Percentiles rank a stretch among this genome's conserved stretches.
Evolutionary conservation across 768 basidiomycete species (phyloP).

Genomic region (Rubroboletus pulcherrimus): DNA sequence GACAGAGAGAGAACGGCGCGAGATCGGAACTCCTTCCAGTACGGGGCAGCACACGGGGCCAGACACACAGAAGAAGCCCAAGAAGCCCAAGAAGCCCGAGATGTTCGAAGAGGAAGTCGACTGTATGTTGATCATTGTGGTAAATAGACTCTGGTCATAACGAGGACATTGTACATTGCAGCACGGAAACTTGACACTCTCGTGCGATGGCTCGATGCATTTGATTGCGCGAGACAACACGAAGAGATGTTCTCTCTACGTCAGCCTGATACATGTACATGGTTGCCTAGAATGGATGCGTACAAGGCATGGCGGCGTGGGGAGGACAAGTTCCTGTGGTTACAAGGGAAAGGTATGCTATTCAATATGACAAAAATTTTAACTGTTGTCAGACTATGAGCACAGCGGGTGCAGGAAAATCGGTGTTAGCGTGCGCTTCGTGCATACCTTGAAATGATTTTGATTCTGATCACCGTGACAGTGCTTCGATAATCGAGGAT

Average conservation of each 20-base stretch:
- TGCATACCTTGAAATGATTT: background rate
- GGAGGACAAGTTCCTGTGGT: background rate
- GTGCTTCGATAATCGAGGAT: background rate
- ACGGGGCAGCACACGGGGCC: background rate
- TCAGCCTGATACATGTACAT: background rate
- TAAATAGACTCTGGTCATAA: background rate
- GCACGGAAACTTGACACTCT: background rate
- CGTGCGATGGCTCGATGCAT: background rate
- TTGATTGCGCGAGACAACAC: background rate
- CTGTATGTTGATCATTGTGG: background rate
- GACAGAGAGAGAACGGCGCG: background rate
- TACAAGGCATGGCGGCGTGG: background rate
- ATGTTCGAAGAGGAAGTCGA: background rate
- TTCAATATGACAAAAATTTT: background rate
- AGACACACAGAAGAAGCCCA: background rate
- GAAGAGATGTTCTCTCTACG: background rate
- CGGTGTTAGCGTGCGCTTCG: background rate
- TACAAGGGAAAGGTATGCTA: background rate
- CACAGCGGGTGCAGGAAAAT: background rate
- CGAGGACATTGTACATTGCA: background rate
- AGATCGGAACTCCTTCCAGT: background rate
- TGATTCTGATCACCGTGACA: background rate
- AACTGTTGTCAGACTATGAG: background rate
- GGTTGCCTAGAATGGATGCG: background rate
- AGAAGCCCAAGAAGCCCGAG: background rate